Conservation (phyloP, 139 green algal genomes). For the Chlamydomonas sp. region DNA sequence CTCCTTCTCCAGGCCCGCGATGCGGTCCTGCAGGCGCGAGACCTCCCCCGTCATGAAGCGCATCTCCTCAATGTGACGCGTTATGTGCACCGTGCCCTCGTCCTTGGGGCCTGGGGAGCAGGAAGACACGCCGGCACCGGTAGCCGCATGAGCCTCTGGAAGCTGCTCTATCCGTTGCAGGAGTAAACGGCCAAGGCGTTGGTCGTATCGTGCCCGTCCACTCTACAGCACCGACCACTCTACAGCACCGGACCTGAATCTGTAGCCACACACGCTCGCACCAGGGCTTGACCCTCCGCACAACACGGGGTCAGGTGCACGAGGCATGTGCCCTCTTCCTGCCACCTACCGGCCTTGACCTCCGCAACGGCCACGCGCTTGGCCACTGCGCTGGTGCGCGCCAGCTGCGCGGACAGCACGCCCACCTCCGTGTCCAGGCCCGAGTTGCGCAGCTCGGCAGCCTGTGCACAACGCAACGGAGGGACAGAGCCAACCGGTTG, state of each 20-base stretch:
- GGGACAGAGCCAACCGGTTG: neutral
- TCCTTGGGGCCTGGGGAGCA: conserved; percentile 15
- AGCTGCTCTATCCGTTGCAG: too few relatives aligned
- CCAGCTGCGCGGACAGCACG: conserved; percentile 18
- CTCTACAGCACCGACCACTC: too few relatives aligned
- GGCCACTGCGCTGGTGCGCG: conserved; percentile 22
- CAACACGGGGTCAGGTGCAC: neutral
- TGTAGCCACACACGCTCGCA: neutral
- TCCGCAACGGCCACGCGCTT: conserved; percentile 34
- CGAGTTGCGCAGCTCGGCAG: neutral
- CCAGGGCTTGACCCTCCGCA: neutral
- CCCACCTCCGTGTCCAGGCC: conserved; percentile 29
- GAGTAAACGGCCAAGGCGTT: too few relatives aligned
- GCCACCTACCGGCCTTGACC: conserved; percentile 40
- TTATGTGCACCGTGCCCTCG: conserved; percentile 37
- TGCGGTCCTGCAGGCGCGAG: conserved; percentile 27
- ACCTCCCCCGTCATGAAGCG: conserved; percentile 38
- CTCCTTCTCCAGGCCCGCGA: conserved; percentile 35
- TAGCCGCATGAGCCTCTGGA: too few relatives aligned
- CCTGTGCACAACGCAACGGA: neutral
- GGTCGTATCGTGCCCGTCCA: too few relatives aligned
- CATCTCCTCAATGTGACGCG: conserved; percentile 37
- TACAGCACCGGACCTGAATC: neutral
- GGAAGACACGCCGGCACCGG: neutral
- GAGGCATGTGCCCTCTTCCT: neutral